Evolutionary conservation across 352 stramenopile species (phyloP), one percentile per base, ranked within the genome.

Genomic region (Phytophthora uliginosa): DNA sequence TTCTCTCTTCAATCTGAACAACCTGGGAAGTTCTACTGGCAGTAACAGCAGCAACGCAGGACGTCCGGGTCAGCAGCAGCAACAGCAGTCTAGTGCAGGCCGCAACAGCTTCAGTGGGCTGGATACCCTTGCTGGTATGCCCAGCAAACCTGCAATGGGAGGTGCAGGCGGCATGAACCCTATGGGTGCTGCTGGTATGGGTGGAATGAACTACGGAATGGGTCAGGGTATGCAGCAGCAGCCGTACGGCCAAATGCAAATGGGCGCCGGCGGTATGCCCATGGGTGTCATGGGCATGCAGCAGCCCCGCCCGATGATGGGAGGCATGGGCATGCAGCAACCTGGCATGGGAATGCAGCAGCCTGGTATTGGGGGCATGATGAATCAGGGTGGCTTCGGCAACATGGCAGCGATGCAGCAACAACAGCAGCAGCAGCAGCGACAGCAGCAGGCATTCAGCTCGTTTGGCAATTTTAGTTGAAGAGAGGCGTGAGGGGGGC

Each of bases 61-160:
- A 47, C 85, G 78, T 60, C 73, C 76, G 34, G 74, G 75, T 34
- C 74, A 79, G 33, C 61, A 73, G 18, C 69, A 67, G 28, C 66
- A 69, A 63, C n/a, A 79, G 69, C 55, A 76, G 48, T 59, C 66
- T 17, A 79, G 69, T 28, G 78, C 84, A 53, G 56, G 71, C 22
- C 66, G 55, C 50, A 94, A 92, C 77, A 96, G 89, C 73, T 96
- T 96, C 74, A 92, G 80, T 61, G 89, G 89, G 31, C 63, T 96
- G 48, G 89, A 96, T 73, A 95, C 86, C 4, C 82, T 96, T 33
- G 89, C 89, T 9, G 89, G 89, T 7, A 82, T 96, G 81, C 89
- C 89, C 7, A 93, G 71, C 73, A 93, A 90, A 66, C 83, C 80
- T 34, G 79, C 76, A 18, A 88, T 88, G 69, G 82, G 83, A 60